These are phyloP conservation scores for Mimosa pudica DNA, from an alignment of 306 rosid species.

Conservation along the genomic window DNA sequence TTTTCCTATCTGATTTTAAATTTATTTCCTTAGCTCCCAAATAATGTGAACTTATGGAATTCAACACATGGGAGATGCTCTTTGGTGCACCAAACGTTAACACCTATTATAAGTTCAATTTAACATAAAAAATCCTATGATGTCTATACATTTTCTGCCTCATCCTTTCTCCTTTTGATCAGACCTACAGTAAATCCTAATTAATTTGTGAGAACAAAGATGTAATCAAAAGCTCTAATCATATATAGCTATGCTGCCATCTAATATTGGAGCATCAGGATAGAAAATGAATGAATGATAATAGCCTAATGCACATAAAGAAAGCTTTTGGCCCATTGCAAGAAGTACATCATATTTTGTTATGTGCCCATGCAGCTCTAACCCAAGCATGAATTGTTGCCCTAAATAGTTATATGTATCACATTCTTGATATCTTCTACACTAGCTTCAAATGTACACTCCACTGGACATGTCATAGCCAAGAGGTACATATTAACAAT, in stretches of 20 bases:
- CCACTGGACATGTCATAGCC: constrained; percentile 12
- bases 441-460: constrained; percentile 12
- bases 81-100: constrained; percentile 8
- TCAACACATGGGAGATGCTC: constrained; percentile 16
- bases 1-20: constrained; percentile 2
- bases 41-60: constrained; percentile 15
- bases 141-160: background rate
- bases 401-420: no score
- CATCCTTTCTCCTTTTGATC: background rate
- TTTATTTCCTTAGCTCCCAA: background rate
- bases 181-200: background rate
- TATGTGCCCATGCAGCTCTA: background rate
- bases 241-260: background rate
- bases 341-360: background rate
- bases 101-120: constrained; percentile 14
- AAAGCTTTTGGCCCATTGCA: background rate
- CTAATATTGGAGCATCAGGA: background rate
- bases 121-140: background rate
- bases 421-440: background rate
- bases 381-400: background rate
- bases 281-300: background rate
- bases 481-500: constrained; percentile 3
- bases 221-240: background rate
- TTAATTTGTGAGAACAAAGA: background rate
- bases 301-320: background rate